phyloP scores from a whole-genome alignment of 1,284 basidiomycete genomes.

The Tremellales sp. region DNA sequence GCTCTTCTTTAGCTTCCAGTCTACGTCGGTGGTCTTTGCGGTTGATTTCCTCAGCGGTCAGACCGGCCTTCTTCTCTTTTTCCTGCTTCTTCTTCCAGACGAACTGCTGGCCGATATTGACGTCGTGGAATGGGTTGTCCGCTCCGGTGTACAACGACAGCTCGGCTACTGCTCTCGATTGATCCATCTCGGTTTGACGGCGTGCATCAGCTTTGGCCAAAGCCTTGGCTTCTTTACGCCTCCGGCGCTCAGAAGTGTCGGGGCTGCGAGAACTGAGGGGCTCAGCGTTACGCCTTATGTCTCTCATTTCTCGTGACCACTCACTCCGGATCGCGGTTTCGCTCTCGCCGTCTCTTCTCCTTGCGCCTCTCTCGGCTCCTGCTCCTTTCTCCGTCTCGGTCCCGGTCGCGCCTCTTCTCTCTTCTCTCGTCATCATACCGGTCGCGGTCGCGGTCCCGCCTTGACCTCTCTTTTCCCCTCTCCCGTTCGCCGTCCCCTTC shows the following conservation, averaged over 20 bases:
- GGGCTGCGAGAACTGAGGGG: conserved; percentile 35
- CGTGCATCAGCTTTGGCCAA: conserved; percentile 77
- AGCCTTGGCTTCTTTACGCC: conserved; percentile 66
- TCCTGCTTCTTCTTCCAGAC: conserved; percentile 98
- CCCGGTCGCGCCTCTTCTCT: conserved; percentile 22
- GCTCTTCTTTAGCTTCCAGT: conserved; percentile 89
- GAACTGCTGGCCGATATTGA: conserved; percentile 91
- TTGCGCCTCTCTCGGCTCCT: conserved; percentile 32
- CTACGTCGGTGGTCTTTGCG: conserved; percentile 73
- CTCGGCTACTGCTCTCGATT: conserved; percentile 72
- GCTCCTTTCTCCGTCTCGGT: conserved; percentile 20
- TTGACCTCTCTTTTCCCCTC: conserved; percentile 23
- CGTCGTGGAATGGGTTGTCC: conserved; percentile 92
- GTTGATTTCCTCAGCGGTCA: conserved; percentile 74
- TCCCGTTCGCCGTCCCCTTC: conserved; percentile 31
- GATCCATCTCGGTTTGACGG: conserved; percentile 75
- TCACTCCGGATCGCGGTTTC: conserved; percentile 5
- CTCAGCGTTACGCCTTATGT: too few species aligned
- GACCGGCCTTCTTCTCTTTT: conserved; percentile 84
- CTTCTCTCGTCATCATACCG: conserved; percentile 17
- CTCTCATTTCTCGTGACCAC: too few species aligned
- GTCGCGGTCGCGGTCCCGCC: conserved; percentile 14
- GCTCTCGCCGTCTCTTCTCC: conserved; percentile 30
- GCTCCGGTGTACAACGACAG: conserved; percentile 90
- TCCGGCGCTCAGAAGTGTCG: conserved; percentile 28